Percentiles rank a stretch among this genome's conserved stretches.
Evolutionary conservation across 805 yeast species (phyloP).

Genomic region (Maudiozyma barnettii): DNA sequence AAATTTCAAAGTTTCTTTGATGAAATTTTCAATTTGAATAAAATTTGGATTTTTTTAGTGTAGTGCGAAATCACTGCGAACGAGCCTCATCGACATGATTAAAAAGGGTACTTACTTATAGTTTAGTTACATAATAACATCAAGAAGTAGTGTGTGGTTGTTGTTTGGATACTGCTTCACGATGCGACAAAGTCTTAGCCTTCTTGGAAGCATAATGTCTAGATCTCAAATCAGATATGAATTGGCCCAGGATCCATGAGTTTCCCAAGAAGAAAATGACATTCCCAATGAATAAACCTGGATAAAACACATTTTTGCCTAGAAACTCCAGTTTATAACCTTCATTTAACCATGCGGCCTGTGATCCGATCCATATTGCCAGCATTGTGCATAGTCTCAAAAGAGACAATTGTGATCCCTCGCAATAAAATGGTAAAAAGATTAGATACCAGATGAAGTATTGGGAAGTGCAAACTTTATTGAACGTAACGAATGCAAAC

Average conservation of each 20-base stretch:
- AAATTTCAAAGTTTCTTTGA: too few species aligned
- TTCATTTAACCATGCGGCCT: slow-evolving; percentile 66
- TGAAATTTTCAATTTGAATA: too few species aligned
- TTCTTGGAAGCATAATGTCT: background rate
- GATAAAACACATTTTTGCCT: slow-evolving; percentile 56
- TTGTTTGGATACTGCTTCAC: background rate
- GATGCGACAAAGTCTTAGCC: background rate
- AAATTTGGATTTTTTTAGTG: too few species aligned
- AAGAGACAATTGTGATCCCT: slow-evolving; percentile 33
- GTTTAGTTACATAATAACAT: too few species aligned
- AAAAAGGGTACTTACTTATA: too few species aligned
- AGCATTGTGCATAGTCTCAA: slow-evolving; percentile 36
- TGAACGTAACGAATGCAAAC: slow-evolving; percentile 64
- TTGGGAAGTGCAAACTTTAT: slow-evolving; percentile 86
- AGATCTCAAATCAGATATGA: slow-evolving; percentile 36
- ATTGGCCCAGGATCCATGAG: slow-evolving; percentile 47
- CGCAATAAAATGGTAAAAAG: slow-evolving; percentile 64
- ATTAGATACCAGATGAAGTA: slow-evolving; percentile 93
- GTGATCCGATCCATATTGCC: slow-evolving; percentile 57
- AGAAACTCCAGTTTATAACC: slow-evolving; percentile 77
- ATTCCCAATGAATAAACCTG: slow-evolving; percentile 48
- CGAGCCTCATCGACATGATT: too few species aligned
- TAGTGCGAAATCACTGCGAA: too few species aligned
- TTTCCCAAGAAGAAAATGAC: slow-evolving; percentile 52
- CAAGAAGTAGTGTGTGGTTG: too few species aligned